phyloP scores from a whole-genome alignment of 768 basidiomycete species.

The Panus rudis region DNA sequence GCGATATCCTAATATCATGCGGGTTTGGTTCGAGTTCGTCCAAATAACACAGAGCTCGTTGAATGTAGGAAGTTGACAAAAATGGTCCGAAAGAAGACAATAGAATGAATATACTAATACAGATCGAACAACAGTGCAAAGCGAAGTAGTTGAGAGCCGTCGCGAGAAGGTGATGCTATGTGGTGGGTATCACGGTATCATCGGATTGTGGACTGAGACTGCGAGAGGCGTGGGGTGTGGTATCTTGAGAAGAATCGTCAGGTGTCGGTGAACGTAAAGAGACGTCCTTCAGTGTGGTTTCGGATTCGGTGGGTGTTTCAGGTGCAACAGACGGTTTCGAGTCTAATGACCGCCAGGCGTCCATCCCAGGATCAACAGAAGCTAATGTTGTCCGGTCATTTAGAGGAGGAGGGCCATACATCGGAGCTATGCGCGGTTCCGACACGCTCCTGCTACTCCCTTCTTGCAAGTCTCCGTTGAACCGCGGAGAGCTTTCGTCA shows the following conservation, averaged over 20 bases:
- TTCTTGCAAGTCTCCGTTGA: constrained; percentile 15
- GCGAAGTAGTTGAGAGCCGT: no score
- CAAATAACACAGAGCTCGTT: no score
- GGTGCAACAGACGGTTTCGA: constrained; percentile 5
- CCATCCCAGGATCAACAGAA: no score
- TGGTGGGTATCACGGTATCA: constrained; percentile 19
- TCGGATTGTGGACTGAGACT: constrained; percentile 26
- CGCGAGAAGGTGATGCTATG: no score
- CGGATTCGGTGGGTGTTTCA: constrained; percentile 16
- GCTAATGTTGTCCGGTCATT: no score
- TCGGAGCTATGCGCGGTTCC: background rate
- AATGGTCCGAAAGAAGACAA: no score
- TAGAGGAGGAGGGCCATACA: background rate
- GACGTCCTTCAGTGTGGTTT: constrained; percentile 42
- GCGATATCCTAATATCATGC: no score
- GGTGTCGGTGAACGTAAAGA: constrained; percentile 20
- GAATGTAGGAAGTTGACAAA: no score
- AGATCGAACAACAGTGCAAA: no score
- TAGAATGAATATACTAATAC: no score
- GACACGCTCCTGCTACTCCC: constrained; percentile 7
- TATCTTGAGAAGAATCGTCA: constrained; percentile 13
- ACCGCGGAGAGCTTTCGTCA: constrained; percentile 47
- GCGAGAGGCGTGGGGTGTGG: constrained; percentile 18
- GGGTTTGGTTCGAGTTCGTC: no score
- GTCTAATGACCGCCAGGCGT: no score